A percentile compares a stretch with the other conserved stretches of the same genome.
These are phyloP conservation scores for Botrytis squamosa DNA, from an alignment of 2,329 filamentous ascomycete genomes.

Conservation along the genomic window DNA sequence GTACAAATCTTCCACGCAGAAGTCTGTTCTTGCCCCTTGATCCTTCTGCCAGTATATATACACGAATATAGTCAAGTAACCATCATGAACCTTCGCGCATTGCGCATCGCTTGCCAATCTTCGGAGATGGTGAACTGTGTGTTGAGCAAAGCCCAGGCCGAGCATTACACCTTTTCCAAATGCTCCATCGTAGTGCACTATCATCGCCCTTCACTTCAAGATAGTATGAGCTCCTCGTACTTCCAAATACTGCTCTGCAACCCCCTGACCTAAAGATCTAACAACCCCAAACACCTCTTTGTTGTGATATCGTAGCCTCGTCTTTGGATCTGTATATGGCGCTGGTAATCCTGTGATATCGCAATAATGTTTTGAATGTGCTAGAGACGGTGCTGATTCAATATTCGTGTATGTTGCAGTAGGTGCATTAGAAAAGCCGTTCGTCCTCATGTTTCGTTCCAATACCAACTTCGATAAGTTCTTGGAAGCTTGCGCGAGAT, in stretches of 20 bases:
- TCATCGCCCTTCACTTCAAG: conserved; percentile 35
- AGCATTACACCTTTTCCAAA: neutral
- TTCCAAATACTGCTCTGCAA: conserved; percentile 84
- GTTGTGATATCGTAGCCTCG: conserved; percentile 86
- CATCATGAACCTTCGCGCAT: neutral
- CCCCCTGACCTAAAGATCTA: conserved; percentile 74
- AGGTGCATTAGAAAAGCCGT: conserved; percentile 48
- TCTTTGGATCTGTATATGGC: conserved; percentile 93
- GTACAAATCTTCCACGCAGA: neutral
- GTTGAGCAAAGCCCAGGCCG: neutral
- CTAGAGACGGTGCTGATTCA: conserved; percentile 86
- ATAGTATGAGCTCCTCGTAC: conserved; percentile 90
- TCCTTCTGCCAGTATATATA: neutral
- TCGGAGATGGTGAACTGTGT: neutral
- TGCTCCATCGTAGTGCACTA: neutral
- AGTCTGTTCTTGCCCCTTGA: neutral
- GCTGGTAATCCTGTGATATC: conserved; percentile 93
- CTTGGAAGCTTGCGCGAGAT: conserved; percentile 85
- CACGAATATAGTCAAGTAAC: neutral
- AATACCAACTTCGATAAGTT: conserved; percentile 84
- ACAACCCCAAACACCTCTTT: conserved; percentile 87
- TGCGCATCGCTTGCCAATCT: neutral
- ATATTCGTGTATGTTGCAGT: conserved; percentile 93
- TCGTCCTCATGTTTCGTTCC: conserved; percentile 68
- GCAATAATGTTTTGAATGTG: conserved; percentile 85